Percentiles rank a stretch among this genome's conserved stretches.
These are phyloP conservation scores for Pistacia vera DNA, from an alignment of 345 rosid genomes.

Conservation along the genomic window DNA sequence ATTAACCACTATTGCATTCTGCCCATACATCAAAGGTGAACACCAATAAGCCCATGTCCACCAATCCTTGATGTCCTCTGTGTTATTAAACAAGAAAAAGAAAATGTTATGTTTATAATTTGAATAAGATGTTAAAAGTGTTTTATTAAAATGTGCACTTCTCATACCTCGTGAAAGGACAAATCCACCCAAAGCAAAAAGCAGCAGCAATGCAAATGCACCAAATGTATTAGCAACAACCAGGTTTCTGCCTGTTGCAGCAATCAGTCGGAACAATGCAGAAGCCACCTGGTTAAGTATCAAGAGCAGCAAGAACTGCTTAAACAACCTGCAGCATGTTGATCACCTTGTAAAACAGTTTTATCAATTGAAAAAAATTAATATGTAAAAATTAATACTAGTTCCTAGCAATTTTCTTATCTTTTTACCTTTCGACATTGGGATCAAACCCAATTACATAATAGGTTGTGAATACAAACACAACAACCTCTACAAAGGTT, in stretches of 20 bases:
- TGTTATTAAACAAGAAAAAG: background rate
- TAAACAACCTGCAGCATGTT: conserved; percentile 44
- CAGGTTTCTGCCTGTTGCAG: conserved; percentile 51
- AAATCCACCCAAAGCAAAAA: conserved; percentile 49
- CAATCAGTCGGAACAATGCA: conserved; percentile 53
- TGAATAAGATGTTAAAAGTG: background rate
- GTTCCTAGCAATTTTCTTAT: background rate
- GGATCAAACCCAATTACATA: conserved; percentile 82
- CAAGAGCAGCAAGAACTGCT: conserved; percentile 47
- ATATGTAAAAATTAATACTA: background rate
- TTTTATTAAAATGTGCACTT: background rate
- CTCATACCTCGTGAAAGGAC: conserved; percentile 39
- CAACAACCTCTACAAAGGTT: conserved; percentile 46
- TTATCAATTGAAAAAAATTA: background rate
- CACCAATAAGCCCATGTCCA: conserved; percentile 67
- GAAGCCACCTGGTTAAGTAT: conserved; percentile 53
- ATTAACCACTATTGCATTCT: conserved; percentile 49
- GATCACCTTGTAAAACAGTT: background rate
- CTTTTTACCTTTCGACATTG: conserved; percentile 53
- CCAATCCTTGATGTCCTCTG: conserved; percentile 64
- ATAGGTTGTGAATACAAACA: conserved; percentile 64
- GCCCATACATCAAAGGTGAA: conserved; percentile 68
- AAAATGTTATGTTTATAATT: background rate
- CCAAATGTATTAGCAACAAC: conserved; percentile 54
- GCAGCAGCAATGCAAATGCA: conserved; percentile 42